These are phyloP conservation scores for Kandelia obovata DNA, from an alignment of 345 rosid genomes.

Conservation along the genomic window DNA sequence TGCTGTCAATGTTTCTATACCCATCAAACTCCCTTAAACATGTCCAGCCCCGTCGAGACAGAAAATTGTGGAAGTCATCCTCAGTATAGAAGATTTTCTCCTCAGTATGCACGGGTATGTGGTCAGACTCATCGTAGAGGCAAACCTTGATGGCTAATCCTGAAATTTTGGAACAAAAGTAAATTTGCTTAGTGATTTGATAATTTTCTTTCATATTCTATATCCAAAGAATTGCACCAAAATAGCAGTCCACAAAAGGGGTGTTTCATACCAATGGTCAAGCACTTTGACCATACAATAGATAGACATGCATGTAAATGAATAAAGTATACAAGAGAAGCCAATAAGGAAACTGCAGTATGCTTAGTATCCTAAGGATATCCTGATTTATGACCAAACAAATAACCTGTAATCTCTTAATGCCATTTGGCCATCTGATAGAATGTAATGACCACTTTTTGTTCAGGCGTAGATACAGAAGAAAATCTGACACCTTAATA, in stretches of 20 bases:
- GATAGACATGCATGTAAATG: no score
- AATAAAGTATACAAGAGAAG: no score
- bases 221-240: background rate
- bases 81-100: slow-evolving; percentile 83
- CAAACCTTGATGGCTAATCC: slow-evolving; percentile 81
- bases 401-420: no score
- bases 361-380: background rate
- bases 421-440: background rate
- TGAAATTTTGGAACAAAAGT: slow-evolving; percentile 16
- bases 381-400: no score
- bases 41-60: slow-evolving; percentile 63
- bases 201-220: background rate
- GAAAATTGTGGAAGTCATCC: slow-evolving; percentile 84
- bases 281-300: no score
- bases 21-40: slow-evolving; percentile 78
- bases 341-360: no score
- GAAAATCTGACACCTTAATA: background rate
- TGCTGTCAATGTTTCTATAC: slow-evolving; percentile 67
- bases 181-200: background rate
- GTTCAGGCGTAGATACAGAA: no score
- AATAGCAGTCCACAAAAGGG: background rate
- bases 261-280: background rate
- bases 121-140: slow-evolving; percentile 79
- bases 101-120: slow-evolving; percentile 75
- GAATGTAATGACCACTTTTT: background rate